Evolutionary conservation across 768 basidiomycete genomes (phyloP).

Genomic region (Leccinum barrowsii): DNA sequence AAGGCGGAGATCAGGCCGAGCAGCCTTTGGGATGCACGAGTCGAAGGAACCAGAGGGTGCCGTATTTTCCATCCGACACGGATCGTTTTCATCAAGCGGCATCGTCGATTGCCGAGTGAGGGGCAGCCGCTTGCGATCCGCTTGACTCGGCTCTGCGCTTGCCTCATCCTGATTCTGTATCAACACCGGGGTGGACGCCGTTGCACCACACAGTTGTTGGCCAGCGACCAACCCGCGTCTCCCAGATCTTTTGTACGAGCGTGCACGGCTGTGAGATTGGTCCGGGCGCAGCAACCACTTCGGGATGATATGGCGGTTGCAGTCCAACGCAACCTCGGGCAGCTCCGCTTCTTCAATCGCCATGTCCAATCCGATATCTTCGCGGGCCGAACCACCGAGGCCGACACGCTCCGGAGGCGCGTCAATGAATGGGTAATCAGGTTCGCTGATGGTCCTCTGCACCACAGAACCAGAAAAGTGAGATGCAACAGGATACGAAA

Average conservation of each 20-base stretch:
- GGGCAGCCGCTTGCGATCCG: conserved; percentile 35
- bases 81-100: conserved; percentile 38
- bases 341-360: conserved; percentile 70
- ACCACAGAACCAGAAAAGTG: conserved; percentile 26
- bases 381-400: conserved; percentile 18
- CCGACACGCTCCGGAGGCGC: background rate
- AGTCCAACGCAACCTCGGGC: conserved; percentile 90
- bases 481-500: conserved; percentile 17
- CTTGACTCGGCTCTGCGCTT: conserved; percentile 4
- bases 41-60: conserved; percentile 26
- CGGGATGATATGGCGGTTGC: conserved; percentile 94
- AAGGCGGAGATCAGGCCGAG: conserved; percentile 33
- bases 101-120: conserved; percentile 39
- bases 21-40: background rate
- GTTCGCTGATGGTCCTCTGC: conserved; percentile 28
- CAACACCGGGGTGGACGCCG: conserved; percentile 72
- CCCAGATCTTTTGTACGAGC: conserved; percentile 40
- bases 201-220: conserved; percentile 46
- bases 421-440: conserved; percentile 7
- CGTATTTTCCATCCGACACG: conserved; percentile 42
- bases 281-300: conserved; percentile 75
- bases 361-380: conserved; percentile 41
- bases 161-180: conserved; percentile 31
- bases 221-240: conserved; percentile 34
- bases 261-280: conserved; percentile 44